Conservation (phyloP, 176 grass and related monocot genomes). For the Urochloa ruziziensis region DNA sequence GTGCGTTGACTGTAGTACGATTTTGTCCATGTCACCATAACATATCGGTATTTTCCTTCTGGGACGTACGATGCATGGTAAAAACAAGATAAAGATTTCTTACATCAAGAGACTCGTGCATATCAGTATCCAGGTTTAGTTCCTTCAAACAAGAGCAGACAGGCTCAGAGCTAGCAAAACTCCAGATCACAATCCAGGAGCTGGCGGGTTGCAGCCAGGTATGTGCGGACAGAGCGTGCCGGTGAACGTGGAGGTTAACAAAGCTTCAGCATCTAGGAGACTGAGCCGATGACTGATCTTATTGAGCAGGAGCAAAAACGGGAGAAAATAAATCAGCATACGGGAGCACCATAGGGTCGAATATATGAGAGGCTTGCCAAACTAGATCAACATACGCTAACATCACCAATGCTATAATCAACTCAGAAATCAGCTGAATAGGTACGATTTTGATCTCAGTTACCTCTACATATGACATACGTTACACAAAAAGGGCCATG, state of each 20-base stretch:
- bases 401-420: background rate
- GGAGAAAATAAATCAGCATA: no score
- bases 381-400: background rate
- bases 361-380: background rate
- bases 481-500: background rate
- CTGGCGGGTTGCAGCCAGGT: background rate
- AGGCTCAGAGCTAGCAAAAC: background rate
- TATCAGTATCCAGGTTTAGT: no score
- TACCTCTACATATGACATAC: background rate
- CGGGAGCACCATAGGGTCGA: no score
- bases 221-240: no score
- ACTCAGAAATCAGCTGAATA: background rate
- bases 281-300: background rate
- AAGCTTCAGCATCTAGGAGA: background rate
- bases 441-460: background rate
- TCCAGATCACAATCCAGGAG: background rate
- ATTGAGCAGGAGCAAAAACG: background rate
- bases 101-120: no score
- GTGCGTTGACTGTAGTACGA: background rate
- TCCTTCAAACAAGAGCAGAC: background rate
- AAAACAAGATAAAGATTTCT: no score
- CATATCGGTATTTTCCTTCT: no score
- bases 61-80: no score
- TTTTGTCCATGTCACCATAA: no score
- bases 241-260: background rate